Base-by-base conservation (phyloP, 2,329 filamentous ascomycete species). In the Macroventuria anomochaeta region DNA sequence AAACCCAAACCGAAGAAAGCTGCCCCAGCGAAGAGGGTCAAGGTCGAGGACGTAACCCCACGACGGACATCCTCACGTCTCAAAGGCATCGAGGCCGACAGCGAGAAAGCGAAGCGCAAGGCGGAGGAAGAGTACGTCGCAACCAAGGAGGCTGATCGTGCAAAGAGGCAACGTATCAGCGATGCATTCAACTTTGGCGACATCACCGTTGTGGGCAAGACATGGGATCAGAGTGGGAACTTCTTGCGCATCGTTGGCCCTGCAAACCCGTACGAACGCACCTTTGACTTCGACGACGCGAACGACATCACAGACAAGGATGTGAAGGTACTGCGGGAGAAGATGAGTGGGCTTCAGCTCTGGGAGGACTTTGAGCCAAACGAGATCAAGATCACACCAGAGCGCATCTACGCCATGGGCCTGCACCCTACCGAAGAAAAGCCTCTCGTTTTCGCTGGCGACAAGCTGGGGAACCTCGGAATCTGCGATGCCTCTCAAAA, bases 371-470 rank as follows among this genome's bases (percentile, higher is more conserved):
- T 90, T 82, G 84, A 86, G 17, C 92, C 93, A 0, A 93, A 55
- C 29, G 90, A 90, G 26, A 64, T 63, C 37, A 62, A 62, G 39
- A 57, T 62, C 25, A 64, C 61, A 3, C 57, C 57, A 25, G 58
- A 68, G 54, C 62, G 65, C 39, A 67, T 68, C 37, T 99, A 97
- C 69, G 83, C 90, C 0, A 85, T 97, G 65, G 87, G 88, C 0
- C 93, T 99, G 63, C 95, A 99, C 66, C 95, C 95, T 0, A 93
- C 87, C 0, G 81, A 87, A 53, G 86, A 93, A 2, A 97, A 97
- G 67, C 87, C 93, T 0, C 80, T 99, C 2, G 83, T 97, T 1
- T 96, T 99, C 70, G 93, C 93, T 0, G 93, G 93, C 10, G 95
- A 99, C 68, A 99, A 99, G 72, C 83, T 96, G 61, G 93, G 95